A percentile compares a stretch with the other conserved stretches of the same genome.
These are phyloP conservation scores for Apiospora sp. DNA, from an alignment of 2,329 filamentous ascomycete genomes.

Conservation along the genomic window DNA sequence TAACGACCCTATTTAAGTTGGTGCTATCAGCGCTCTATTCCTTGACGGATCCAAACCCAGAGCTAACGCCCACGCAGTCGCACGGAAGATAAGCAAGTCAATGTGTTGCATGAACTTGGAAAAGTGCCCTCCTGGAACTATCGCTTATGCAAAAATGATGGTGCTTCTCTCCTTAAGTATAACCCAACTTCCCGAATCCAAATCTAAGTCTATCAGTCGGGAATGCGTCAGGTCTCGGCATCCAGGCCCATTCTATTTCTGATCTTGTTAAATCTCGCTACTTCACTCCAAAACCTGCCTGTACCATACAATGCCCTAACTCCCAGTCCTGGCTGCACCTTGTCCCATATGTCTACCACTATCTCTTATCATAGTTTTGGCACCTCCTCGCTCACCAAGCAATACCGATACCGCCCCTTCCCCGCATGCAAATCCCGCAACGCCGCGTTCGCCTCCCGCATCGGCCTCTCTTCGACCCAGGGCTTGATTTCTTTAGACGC, in stretches of 20 bases:
- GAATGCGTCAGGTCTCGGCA: too few relatives aligned
- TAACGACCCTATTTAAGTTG: neutral
- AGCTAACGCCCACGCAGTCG: neutral
- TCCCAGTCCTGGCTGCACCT: too few relatives aligned
- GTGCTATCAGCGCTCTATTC: neutral
- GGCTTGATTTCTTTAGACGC: constrained; percentile 55
- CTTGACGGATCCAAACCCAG: neutral
- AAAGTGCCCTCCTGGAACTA: too few relatives aligned
- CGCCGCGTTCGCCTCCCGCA: constrained; percentile 29
- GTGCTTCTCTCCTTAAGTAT: too few relatives aligned
- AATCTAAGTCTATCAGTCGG: too few relatives aligned
- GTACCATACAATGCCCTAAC: too few relatives aligned
- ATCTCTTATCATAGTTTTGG: neutral
- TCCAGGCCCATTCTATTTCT: too few relatives aligned
- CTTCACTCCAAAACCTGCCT: too few relatives aligned
- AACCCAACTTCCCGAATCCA: too few relatives aligned
- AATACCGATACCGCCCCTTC: constrained; percentile 28
- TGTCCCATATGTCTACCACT: too few relatives aligned
- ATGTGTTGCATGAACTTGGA: neutral
- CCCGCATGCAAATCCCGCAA: constrained; percentile 26
- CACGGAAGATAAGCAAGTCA: neutral
- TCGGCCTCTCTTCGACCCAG: constrained; percentile 44
- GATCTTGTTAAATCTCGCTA: too few relatives aligned
- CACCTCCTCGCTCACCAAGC: constrained; percentile 26
- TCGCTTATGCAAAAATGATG: too few relatives aligned